phyloP scores from a whole-genome alignment of 805 yeast species.

The Wickerhamiella brachini region DNA sequence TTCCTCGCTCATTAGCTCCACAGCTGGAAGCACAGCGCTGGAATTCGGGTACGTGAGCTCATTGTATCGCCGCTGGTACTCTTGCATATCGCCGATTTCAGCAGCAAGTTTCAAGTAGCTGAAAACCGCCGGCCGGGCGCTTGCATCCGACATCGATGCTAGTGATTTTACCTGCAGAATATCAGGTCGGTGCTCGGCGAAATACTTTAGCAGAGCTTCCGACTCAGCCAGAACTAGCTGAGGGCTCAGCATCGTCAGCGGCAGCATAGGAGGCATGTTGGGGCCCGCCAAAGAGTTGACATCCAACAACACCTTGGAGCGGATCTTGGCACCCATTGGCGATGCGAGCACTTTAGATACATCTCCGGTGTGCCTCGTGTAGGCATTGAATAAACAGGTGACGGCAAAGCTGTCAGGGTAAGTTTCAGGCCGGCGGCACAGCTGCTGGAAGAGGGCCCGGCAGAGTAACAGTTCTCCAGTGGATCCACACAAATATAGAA shows the following conservation, averaged over 20 bases:
- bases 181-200: conserved; percentile 32
- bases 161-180: conserved; percentile 29
- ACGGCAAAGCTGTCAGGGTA: conserved; percentile 22
- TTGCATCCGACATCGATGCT: conserved; percentile 24
- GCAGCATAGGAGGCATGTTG: conserved; percentile 53
- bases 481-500: conserved; percentile 62
- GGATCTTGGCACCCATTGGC: conserved; percentile 18
- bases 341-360: conserved; percentile 20
- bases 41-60: conserved; percentile 13
- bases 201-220: conserved; percentile 56
- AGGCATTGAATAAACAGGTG: conserved; percentile 24
- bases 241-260: conserved; percentile 33
- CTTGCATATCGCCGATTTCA: conserved; percentile 25
- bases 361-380: conserved; percentile 19
- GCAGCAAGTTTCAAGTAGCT: conserved; percentile 38
- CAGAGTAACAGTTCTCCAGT: conserved; percentile 67
- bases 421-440: conserved; percentile 16
- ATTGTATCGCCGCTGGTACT: conserved; percentile 27
- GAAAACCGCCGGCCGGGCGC: conserved; percentile 8
- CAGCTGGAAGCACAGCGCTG: neutral
- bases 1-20: neutral
- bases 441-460: conserved; percentile 36
- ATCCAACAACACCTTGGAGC: conserved; percentile 17
- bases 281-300: conserved; percentile 1
- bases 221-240: conserved; percentile 52